phyloP scores from a whole-genome alignment of 805 yeast genomes.

The Candida michaelii region DNA sequence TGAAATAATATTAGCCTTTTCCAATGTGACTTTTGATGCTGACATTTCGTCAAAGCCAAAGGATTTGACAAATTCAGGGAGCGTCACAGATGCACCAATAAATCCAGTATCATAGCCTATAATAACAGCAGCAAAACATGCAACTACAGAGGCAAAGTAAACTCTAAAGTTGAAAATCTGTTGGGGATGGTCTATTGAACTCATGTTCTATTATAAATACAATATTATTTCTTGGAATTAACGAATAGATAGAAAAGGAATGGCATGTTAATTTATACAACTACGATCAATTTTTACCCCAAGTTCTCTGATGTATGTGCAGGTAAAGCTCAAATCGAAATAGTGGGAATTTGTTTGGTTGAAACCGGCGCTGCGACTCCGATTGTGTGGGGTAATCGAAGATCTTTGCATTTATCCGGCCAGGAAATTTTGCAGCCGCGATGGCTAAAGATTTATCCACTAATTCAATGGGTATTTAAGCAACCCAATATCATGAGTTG shows the following conservation, averaged over 20 bases:
- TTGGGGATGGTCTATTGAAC: neutral
- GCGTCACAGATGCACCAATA: constrained; percentile 51
- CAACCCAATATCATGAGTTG: too few relatives aligned
- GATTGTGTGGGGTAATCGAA: too few relatives aligned
- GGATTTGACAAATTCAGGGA: constrained; percentile 42
- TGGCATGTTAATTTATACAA: too few relatives aligned
- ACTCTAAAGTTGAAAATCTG: constrained; percentile 43
- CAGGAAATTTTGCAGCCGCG: too few relatives aligned
- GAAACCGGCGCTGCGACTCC: too few relatives aligned
- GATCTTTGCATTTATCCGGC: too few relatives aligned
- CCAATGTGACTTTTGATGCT: constrained; percentile 19
- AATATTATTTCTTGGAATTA: too few relatives aligned
- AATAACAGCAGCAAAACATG: constrained; percentile 49
- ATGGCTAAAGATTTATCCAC: neutral
- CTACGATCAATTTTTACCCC: too few relatives aligned
- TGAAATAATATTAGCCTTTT: constrained; percentile 44
- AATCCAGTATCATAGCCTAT: constrained; percentile 58
- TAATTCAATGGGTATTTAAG: neutral
- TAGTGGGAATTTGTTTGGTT: too few relatives aligned
- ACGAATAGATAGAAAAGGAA: too few relatives aligned
- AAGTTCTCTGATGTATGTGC: too few relatives aligned
- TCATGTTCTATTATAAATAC: neutral
- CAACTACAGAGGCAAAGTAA: constrained; percentile 41
- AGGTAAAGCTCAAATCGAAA: too few relatives aligned
- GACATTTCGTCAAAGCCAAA: constrained; percentile 42